Percentiles rank a stretch among this genome's conserved stretches.
These are phyloP conservation scores for Helenozyma rhizophorensis DNA, from an alignment of 805 yeast species.

Conservation along the genomic window DNA sequence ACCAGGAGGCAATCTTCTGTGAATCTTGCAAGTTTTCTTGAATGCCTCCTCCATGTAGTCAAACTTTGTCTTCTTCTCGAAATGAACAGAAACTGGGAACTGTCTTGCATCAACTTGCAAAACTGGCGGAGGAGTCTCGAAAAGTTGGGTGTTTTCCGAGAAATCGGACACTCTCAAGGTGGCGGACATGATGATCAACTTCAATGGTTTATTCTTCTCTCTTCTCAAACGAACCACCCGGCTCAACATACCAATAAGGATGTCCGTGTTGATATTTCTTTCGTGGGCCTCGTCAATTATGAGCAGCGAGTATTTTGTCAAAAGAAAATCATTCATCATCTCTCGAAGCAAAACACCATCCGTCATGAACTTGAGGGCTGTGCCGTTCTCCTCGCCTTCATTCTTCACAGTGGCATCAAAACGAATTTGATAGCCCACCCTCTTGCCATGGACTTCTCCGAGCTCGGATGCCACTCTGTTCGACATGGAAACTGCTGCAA, in stretches of 20 bases:
- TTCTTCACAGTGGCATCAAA: constrained; percentile 65
- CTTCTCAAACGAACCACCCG: constrained; percentile 73
- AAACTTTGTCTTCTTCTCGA: constrained; percentile 70
- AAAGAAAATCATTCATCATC: constrained; percentile 80
- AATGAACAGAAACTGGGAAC: constrained; percentile 88
- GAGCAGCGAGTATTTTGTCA: constrained; percentile 78
- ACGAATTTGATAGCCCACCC: constrained; percentile 78
- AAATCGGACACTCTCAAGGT: constrained; percentile 92
- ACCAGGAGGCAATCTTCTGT: constrained; percentile 82
- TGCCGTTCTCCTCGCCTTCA: constrained; percentile 43
- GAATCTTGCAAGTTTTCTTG: constrained; percentile 82
- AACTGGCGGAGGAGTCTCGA: constrained; percentile 76
- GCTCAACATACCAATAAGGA: constrained; percentile 89
- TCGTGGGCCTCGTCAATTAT: constrained; percentile 98
- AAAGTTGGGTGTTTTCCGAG: constrained; percentile 71
- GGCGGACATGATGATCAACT: constrained; percentile 93
- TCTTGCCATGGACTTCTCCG: constrained; percentile 57
- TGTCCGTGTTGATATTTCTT: constrained; percentile 93
- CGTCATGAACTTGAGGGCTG: constrained; percentile 84
- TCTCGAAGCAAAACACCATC: constrained; percentile 93
- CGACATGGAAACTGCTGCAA: constrained; percentile 91
- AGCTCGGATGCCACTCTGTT: constrained; percentile 71
- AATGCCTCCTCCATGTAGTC: constrained; percentile 86
- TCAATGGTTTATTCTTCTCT: constrained; percentile 57
- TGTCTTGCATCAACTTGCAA: constrained; percentile 90